Evolutionary conservation across 2,329 filamentous ascomycete genomes (phyloP).

Genomic region (Aspergillus piperis): DNA sequence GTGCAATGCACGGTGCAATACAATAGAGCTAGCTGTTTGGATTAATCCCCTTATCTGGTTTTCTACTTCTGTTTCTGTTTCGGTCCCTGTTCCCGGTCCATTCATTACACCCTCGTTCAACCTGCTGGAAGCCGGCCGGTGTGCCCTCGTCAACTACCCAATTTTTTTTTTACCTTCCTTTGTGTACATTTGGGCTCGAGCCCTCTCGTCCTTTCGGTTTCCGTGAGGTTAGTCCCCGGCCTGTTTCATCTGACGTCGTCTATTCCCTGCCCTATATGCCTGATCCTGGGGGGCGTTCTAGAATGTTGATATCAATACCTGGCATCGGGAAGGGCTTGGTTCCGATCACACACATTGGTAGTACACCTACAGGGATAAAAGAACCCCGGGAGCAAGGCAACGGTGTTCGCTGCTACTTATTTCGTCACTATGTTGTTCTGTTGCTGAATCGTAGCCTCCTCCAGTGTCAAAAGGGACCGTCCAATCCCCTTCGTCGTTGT

Average conservation of each 20-base stretch:
- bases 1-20: neutral
- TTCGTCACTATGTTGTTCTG: neutral
- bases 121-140: too few relatives aligned
- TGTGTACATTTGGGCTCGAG: conserved; percentile 1
- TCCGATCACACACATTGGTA: conserved; percentile 1
- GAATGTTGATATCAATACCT: conserved; percentile 7
- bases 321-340: conserved; percentile 1
- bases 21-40: neutral
- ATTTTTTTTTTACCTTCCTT: neutral
- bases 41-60: neutral
- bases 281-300: neutral
- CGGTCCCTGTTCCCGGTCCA: too few relatives aligned
- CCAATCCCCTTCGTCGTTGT: neutral
- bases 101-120: too few relatives aligned
- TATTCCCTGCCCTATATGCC: neutral
- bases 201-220: neutral
- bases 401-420: neutral
- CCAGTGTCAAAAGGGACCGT: neutral
- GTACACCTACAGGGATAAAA: conserved; percentile 3
- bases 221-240: neutral
- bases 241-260: conserved; percentile 4
- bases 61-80: neutral
- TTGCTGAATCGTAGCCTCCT: neutral
- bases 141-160: neutral
- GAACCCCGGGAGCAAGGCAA: neutral